Percentiles rank a stretch among this genome's conserved stretches.
These are phyloP conservation scores for Myriosclerotinia scirpicola DNA, from an alignment of 2,329 filamentous ascomycete species.

Conservation along the genomic window DNA sequence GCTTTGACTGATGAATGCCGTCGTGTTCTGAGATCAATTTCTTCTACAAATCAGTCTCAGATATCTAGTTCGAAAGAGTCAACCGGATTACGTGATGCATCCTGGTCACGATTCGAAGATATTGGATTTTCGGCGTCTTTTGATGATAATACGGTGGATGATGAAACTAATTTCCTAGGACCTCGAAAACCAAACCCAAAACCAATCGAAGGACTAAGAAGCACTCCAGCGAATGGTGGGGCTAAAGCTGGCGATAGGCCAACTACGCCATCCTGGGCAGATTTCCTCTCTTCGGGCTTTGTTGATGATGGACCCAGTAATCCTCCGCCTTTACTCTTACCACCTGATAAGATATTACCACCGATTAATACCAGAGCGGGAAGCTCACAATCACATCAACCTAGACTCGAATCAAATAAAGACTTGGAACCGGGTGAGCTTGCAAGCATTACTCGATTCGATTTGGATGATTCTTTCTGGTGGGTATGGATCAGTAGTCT, in stretches of 20 bases:
- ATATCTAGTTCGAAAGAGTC: constrained; percentile 69
- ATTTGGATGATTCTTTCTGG: constrained; percentile 96
- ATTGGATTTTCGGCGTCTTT: constrained; percentile 80
- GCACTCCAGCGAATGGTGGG: constrained; percentile 65
- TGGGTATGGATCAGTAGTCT: constrained; percentile 99
- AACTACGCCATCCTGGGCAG: constrained; percentile 96
- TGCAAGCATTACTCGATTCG: constrained; percentile 82
- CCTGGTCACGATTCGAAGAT: constrained; percentile 96
- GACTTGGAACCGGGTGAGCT: constrained; percentile 87
- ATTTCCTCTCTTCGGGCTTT: constrained; percentile 94
- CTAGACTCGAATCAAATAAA: constrained; percentile 65
- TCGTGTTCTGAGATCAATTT: constrained; percentile 85
- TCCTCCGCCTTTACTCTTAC: constrained; percentile 71
- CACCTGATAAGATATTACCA: constrained; percentile 86
- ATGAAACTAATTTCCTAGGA: constrained; percentile 37
- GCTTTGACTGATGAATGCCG: constrained; percentile 92
- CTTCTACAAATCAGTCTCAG: constrained; percentile 82
- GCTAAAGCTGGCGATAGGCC: constrained; percentile 68
- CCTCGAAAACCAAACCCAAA: constrained; percentile 32
- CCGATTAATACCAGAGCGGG: constrained; percentile 77
- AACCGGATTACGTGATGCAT: constrained; percentile 76
- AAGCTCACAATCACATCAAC: constrained; percentile 82
- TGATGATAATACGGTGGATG: constrained; percentile 68
- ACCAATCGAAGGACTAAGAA: constrained; percentile 56
- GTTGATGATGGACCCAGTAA: constrained; percentile 68